These are phyloP conservation scores for Jimgerdemannia flammicorona DNA, from an alignment of 192 early-diverging fungal genomes.

Conservation along the genomic window DNA sequence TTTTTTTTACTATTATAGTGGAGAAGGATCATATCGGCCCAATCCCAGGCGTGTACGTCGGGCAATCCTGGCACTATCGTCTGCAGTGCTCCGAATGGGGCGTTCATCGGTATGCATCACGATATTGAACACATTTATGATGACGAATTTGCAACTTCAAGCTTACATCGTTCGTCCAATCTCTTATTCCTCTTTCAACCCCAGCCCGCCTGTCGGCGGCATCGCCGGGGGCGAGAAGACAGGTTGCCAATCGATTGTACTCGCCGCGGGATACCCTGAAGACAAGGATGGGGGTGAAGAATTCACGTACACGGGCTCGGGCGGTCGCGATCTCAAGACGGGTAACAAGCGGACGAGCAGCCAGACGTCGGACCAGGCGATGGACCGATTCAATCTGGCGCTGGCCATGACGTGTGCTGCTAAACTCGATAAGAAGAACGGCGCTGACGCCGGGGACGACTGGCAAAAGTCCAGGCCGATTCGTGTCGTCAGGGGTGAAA, in stretches of 20 bases:
- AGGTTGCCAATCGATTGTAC: slow-evolving; percentile 58
- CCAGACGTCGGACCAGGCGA: slow-evolving; percentile 56
- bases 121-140: too few relatives aligned
- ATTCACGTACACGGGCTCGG: slow-evolving; percentile 68
- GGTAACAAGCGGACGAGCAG: slow-evolving; percentile 49
- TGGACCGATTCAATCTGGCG: slow-evolving; percentile 52
- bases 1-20: slow-evolving; percentile 25
- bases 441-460: slow-evolving; percentile 36
- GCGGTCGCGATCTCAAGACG: slow-evolving; percentile 44
- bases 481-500: slow-evolving; percentile 51
- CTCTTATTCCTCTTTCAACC: too few relatives aligned
- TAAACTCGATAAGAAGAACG: slow-evolving; percentile 29
- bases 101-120: slow-evolving; percentile 48
- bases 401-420: slow-evolving; percentile 57
- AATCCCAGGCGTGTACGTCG: slow-evolving; percentile 58
- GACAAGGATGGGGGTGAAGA: slow-evolving; percentile 61
- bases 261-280: slow-evolving; percentile 61
- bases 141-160: too few relatives aligned
- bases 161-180: too few relatives aligned
- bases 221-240: slow-evolving; percentile 53
- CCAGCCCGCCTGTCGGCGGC: slow-evolving; percentile 59
- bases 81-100: slow-evolving; percentile 42
- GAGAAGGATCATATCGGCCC: slow-evolving; percentile 39
- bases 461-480: slow-evolving; percentile 53
- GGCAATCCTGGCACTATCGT: slow-evolving; percentile 51